These are phyloP conservation scores for Mucor lusitanicus DNA, from an alignment of 371 early-diverging fungal species.

Conservation along the genomic window DNA sequence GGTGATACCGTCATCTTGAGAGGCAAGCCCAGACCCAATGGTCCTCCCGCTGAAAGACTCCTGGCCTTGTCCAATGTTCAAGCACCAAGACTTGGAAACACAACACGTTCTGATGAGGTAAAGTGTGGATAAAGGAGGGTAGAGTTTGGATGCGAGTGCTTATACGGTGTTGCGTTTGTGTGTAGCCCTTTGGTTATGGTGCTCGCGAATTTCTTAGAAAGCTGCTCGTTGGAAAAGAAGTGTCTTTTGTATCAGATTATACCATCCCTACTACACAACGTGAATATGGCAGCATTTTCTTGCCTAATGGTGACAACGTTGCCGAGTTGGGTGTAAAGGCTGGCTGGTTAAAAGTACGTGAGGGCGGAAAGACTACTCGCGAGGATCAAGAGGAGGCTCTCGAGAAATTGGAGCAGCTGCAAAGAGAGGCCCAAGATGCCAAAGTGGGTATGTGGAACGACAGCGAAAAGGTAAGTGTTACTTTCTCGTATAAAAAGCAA, in stretches of 20 bases:
- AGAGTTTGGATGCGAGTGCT: neutral
- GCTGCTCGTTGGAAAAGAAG: slow-evolving; percentile 87
- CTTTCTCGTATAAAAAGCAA: slow-evolving; percentile 68
- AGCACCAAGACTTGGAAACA: slow-evolving; percentile 87
- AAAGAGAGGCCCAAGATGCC: slow-evolving; percentile 72
- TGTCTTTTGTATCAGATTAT: slow-evolving; percentile 83
- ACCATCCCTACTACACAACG: slow-evolving; percentile 62
- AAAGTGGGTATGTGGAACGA: slow-evolving; percentile 81
- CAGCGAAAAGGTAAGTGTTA: slow-evolving; percentile 44
- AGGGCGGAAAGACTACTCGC: slow-evolving; percentile 40
- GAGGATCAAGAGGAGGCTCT: slow-evolving; percentile 59
- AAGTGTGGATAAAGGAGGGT: neutral
- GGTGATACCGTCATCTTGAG: slow-evolving; percentile 91
- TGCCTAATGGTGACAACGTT: slow-evolving; percentile 72
- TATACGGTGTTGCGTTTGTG: neutral
- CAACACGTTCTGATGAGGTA: slow-evolving; percentile 83
- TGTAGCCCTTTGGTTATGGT: slow-evolving; percentile 82
- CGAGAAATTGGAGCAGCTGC: slow-evolving; percentile 63
- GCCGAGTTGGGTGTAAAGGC: slow-evolving; percentile 71
- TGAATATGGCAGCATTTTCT: slow-evolving; percentile 70
- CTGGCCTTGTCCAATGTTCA: slow-evolving; percentile 83
- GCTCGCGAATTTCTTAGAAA: slow-evolving; percentile 89
- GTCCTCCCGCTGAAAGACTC: slow-evolving; percentile 85
- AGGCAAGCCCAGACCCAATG: slow-evolving; percentile 74
- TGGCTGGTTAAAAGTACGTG: slow-evolving; percentile 87